These are phyloP conservation scores for Gossypium ekmanianum DNA, from an alignment of 345 rosid species.

Conservation along the genomic window DNA sequence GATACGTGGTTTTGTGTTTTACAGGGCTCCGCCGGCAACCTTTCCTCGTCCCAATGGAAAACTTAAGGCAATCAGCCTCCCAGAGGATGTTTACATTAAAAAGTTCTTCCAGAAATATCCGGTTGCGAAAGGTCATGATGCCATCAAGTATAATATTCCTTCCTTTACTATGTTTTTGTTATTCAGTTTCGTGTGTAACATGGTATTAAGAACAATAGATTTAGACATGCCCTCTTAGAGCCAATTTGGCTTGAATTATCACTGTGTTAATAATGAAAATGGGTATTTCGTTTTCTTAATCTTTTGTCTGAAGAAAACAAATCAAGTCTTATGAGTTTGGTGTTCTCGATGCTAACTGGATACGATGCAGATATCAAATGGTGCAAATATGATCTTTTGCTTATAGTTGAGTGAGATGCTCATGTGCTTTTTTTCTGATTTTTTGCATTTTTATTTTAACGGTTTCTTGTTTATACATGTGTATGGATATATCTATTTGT, in stretches of 20 bases:
- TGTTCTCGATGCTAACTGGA: conserved; percentile 3
- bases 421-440: background rate
- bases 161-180: conserved; percentile 6
- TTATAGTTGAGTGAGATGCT: background rate
- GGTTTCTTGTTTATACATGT: background rate
- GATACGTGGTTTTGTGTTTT: background rate
- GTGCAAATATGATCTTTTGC: background rate
- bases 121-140: conserved; percentile 47
- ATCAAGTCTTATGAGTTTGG: background rate
- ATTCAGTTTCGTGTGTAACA: background rate
- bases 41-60: conserved; percentile 71
- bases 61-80: conserved; percentile 61
- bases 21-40: conserved; percentile 69
- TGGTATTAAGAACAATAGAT: background rate
- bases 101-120: conserved; percentile 65
- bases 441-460: background rate
- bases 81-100: conserved; percentile 70
- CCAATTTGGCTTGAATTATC: conserved; percentile 8
- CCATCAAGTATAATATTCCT: conserved; percentile 52
- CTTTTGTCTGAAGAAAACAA: background rate
- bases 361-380: background rate
- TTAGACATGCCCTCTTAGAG: conserved; percentile 5
- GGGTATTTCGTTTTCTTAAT: background rate
- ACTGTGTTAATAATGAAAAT: background rate
- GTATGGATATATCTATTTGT: background rate